Evolutionary conservation across 1,284 basidiomycete genomes (phyloP), one percentile per base, ranked within the genome.

Genomic region (Quambalaria eucalypti): DNA sequence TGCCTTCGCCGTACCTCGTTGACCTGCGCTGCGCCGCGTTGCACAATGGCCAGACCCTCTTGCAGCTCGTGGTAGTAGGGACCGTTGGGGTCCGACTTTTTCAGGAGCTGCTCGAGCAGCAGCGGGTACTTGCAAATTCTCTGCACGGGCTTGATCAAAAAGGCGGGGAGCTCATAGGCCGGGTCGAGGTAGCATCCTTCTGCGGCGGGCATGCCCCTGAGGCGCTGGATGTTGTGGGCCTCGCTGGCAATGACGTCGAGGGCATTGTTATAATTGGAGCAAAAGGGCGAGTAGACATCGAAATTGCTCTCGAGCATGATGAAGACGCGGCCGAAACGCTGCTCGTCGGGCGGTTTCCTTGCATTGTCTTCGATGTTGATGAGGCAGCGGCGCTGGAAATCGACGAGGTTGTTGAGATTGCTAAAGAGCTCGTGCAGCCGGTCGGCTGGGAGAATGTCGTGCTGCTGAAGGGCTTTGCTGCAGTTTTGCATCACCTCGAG

Each of bases 351-450:
- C 10, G 76, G 66, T 14, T 72, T 59, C 8, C 90, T 88, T 87
- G 64, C 73, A 30, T 74, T 75, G 42, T 75, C 71, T 49, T 75
- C 73, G 31, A 98, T 81, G 57, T 87, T 87, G 77, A 97, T 96
- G 56, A 97, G 83, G 78, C 98, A 97, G 76, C 88, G 87, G 63
- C 95, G 84, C 74, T 96, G 93, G 70, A 98, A 95, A 76, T 98
- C 96, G 65, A 97, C 83, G 23, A 99, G 83, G 75, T 90, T 87
- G 80, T 92, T 89, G 60, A 98, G 81, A 77, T 91, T 91, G 8
- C 93, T 90, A 78, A 98, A 99, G 57, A 99, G 85, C 57, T 87
- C 82, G 78, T 96, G 91, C 52, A 96, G 88, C 42, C 90, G 93
- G 76, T 97, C 93, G 63, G 89, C 86, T 69, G 92, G 87, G 61